Evolutionary conservation across 768 basidiomycete genomes (phyloP).

Genomic region (Mrakia frigida): DNA sequence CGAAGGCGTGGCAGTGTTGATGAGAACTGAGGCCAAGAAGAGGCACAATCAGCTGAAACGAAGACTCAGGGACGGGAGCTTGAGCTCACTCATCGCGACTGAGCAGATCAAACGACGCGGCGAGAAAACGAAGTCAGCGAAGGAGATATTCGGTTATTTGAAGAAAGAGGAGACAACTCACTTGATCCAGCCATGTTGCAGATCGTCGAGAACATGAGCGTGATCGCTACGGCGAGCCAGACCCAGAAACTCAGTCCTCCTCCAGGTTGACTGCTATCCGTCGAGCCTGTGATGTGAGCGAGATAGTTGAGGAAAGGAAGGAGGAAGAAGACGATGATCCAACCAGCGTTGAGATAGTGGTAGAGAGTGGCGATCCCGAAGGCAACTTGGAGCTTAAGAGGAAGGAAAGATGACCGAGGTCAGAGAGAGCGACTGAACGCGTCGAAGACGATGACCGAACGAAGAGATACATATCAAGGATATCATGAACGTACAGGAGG

Average conservation of each 20-base stretch:
- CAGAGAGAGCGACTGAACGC: neutral
- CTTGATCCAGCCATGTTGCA: neutral
- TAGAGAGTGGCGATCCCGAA: slow-evolving; percentile 23
- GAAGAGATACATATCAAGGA: too few species aligned
- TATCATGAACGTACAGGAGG: slow-evolving; percentile 9
- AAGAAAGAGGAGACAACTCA: neutral
- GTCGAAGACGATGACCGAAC: neutral
- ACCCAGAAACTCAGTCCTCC: neutral
- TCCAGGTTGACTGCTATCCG: neutral
- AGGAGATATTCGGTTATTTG: neutral
- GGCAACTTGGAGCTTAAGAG: slow-evolving; percentile 8
- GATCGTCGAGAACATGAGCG: slow-evolving; percentile 1
- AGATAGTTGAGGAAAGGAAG: slow-evolving; percentile 19
- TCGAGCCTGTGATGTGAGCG: slow-evolving; percentile 1
- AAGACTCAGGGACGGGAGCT: neutral
- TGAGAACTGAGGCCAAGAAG: neutral
- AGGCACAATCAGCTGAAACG: neutral
- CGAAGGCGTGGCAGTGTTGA: neutral
- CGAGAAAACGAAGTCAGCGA: neutral
- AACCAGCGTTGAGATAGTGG: slow-evolving; percentile 12
- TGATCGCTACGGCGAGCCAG: slow-evolving; percentile 3
- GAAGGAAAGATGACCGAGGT: neutral
- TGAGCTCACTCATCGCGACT: neutral
- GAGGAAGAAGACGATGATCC: slow-evolving; percentile 22
- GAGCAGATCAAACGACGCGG: neutral